These are phyloP conservation scores for Fraxinus baroniana DNA, from an alignment of 305 asterid genomes.

Conservation along the genomic window DNA sequence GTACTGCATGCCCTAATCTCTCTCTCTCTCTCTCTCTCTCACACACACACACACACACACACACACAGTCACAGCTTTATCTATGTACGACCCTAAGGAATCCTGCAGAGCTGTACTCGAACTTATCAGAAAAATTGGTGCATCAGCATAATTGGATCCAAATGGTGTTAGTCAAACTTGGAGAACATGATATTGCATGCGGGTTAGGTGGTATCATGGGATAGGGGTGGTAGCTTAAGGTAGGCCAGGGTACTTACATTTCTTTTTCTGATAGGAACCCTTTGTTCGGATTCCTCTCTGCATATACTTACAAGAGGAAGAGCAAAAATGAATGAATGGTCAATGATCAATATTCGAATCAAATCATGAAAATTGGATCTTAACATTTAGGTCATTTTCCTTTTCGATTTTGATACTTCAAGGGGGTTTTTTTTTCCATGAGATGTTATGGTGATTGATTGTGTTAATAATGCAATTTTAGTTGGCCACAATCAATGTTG, in stretches of 20 bases:
- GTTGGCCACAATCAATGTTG: background rate
- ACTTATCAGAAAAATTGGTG: background rate
- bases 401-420: background rate
- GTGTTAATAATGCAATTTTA: background rate
- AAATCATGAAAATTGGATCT: background rate
- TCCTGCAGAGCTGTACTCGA: slow-evolving; percentile 4
- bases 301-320: background rate
- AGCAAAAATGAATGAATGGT: background rate
- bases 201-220: background rate
- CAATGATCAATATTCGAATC: slow-evolving; percentile 5
- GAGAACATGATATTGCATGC: background rate
- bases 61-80: background rate
- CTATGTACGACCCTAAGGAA: background rate
- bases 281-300: background rate
- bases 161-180: background rate
- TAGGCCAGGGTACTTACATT: background rate
- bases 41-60: background rate
- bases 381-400: background rate
- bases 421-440: background rate
- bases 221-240: background rate
- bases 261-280: slow-evolving; percentile 3
- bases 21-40: background rate
- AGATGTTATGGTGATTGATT: background rate
- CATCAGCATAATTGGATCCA: background rate
- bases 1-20: background rate